Base-by-base conservation (phyloP, 129 eudicot species). In the Centaurea solstitialis region DNA sequence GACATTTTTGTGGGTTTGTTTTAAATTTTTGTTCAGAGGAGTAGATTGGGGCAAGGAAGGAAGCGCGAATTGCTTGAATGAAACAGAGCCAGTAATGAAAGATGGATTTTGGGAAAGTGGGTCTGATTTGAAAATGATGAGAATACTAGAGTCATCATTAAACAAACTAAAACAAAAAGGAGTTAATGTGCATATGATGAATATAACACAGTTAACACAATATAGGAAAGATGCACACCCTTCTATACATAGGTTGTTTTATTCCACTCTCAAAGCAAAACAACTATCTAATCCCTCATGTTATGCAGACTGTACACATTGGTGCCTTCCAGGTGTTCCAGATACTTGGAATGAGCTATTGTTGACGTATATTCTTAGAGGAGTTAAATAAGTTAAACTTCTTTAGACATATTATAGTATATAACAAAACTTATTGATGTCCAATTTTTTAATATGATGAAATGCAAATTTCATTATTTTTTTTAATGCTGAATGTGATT, bases 241-340 rank as follows among this genome's bases (percentile, higher is more conserved):
- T 26, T 81, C 88, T 2, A 85, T 88, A 53, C 75, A 88, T 57
- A 85, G 88, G 67, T 43, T 76, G 50, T 79, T 74, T 9, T 88
- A 85, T 82, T 78, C 80, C 4, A 68, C 79, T 1, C 20, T 88
- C 15, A 85, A 76, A n/a, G 75, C 80, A 18, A 87, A 82, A 66
- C 85, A 88, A 43, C 22, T 82, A 22, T 78, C 87, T 17, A 79
- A 75, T n/a, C 91, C 88, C 2, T 50, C 41, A 15, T 6, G 41
- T 39, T 85, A 88, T 22, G 85, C 88, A 20, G 91, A 88, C 45
- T 88, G 91, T 75, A 79, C 85, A 39, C 91, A 85, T 72, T 88
- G 91, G 91, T 88, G 88, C 62, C 88, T 88, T 85, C 88, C 90
- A 5, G 88, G 90, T 28, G 90, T 87, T 1, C 90, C 88, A n/a